Base-by-base conservation (phyloP, 192 early-diverging fungal species). In the Lobosporangium transversale region DNA sequence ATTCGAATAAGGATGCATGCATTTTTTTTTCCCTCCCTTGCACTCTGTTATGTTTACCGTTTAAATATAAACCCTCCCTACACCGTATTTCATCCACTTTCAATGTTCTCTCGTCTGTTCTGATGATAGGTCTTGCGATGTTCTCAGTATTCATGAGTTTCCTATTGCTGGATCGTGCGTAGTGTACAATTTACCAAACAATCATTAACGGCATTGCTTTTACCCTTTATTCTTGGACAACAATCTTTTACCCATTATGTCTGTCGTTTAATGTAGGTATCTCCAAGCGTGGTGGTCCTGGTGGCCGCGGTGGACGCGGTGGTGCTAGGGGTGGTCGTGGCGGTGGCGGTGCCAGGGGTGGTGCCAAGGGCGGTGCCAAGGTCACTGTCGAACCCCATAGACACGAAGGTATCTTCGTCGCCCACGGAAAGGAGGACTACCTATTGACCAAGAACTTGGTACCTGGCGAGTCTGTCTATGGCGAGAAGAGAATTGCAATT, bases 401-500 rank as follows among this genome's bases (percentile, higher is more conserved):
- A 84, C 96, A 97, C 83, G 90, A 91, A 73, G 88, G 85, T 79
- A 90, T 99, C 79, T 99, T 97, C 73, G 88, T 99, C 86, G 97
- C 96, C n/a, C 91, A 95, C 79, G 95, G 95, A 66, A 99, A 99
- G 89, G 97, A 99, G 84, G 97, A 99, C 83, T 84, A 97, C 81
- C 87, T 99, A 56, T 91, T 96, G 53, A 99, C 97, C 80, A 98
- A 97, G 91, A 98, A 98, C 85, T 81, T 99, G 55, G 96, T 99
- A 43, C 93, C 95, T 43, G 97, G 97, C 31, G 97, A 99, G 83
- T 79, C 90, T 44, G 95, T 97, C 21, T 99, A 99, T 79, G 96
- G 96, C 49, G 97, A 99, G 83, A 99, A 99, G 91, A 89, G 97
- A 75, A 93, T 99, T 78, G 90, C 92, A 1, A 92, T 98, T 8